Evolutionary conservation across 306 rosid genomes (phyloP).

Genomic region (Fagus sylvatica): DNA sequence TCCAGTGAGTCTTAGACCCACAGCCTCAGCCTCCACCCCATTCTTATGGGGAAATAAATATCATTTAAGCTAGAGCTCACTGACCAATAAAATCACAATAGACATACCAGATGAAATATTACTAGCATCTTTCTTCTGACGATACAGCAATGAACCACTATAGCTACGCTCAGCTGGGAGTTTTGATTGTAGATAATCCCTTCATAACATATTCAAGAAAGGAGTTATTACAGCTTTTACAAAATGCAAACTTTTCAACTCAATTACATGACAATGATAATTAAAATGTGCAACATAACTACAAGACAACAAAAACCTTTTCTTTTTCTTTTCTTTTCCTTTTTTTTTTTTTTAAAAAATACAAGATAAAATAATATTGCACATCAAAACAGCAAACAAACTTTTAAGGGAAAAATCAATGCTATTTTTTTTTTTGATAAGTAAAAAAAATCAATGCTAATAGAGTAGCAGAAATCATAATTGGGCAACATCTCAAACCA

Average conservation of each 20-base stretch:
- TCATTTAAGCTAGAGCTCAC: no score
- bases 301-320: not conserved
- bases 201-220: constrained; percentile 37
- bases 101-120: constrained; percentile 63
- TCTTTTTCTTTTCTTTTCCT: no score
- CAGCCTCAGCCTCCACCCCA: no score
- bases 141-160: constrained; percentile 78
- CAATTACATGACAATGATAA: constrained; percentile 22
- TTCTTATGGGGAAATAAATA: no score
- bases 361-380: not conserved
- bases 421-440: not conserved
- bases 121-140: constrained; percentile 69
- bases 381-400: not conserved
- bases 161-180: constrained; percentile 61
- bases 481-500: not conserved
- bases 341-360: not conserved
- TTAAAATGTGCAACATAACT: not conserved
- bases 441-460: not conserved
- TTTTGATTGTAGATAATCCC: constrained; percentile 77
- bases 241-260: constrained; percentile 3
- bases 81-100: constrained; percentile 12
- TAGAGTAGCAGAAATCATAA: not conserved
- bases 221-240: constrained; percentile 18
- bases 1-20: no score
- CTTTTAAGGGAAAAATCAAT: not conserved